phyloP scores from a whole-genome alignment of 2,329 filamentous ascomycete species.

The Fulvia fulva region DNA sequence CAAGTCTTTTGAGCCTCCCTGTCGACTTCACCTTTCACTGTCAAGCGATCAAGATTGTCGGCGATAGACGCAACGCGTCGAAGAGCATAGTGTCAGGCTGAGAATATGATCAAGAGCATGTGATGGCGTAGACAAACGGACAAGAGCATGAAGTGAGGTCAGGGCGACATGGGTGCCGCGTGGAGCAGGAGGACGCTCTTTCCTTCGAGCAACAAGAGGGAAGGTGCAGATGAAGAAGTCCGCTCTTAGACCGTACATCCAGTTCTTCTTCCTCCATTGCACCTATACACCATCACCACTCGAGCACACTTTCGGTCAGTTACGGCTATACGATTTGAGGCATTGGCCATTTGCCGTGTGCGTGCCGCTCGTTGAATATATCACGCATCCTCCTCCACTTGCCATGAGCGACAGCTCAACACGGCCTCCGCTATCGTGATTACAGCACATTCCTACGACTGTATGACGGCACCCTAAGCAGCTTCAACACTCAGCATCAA shows the following conservation, averaged over 20 bases:
- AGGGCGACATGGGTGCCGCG: background rate
- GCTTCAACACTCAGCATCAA: slow-evolving; percentile 1
- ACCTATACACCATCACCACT: background rate
- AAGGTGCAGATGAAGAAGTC: slow-evolving; percentile 1
- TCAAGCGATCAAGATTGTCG: background rate
- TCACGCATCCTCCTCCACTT: background rate
- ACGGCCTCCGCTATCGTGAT: background rate
- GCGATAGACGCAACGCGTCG: background rate
- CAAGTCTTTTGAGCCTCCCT: slow-evolving; percentile 11
- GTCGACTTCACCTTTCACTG: background rate
- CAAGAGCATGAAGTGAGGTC: background rate
- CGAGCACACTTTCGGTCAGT: background rate
- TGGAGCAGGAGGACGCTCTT: slow-evolving; percentile 4
- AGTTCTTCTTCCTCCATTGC: background rate
- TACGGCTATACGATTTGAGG: background rate
- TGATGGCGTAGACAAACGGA: background rate
- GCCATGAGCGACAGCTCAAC: slow-evolving; percentile 1
- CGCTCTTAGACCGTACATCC: background rate
- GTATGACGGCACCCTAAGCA: slow-evolving; percentile 6
- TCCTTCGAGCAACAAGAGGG: slow-evolving; percentile 6
- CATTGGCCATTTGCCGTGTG: background rate
- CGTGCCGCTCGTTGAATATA: slow-evolving; percentile 1
- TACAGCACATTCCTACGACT: background rate
- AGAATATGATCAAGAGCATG: background rate
- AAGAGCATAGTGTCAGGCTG: background rate